Base-by-base conservation (phyloP, 768 basidiomycete genomes). In the Termitomyces sp. region DNA sequence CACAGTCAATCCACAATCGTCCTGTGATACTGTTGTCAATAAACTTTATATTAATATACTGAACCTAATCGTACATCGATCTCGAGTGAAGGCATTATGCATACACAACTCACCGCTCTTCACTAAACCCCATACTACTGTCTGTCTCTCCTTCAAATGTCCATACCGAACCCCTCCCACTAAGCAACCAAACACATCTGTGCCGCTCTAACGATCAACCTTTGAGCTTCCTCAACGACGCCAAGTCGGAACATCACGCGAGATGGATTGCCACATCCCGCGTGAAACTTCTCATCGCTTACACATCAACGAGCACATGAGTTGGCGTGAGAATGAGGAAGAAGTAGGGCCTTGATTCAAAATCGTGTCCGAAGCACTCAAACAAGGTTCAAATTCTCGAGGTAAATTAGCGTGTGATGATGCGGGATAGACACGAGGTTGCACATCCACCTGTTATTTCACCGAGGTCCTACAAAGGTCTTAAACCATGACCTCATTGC, bases 301-400 rank as follows among this genome's bases (percentile, higher is more conserved):
- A 76, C 71, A 76, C 78, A 80, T 50, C 75, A 41, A 41, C 18
- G 18, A 41, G 18, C 65, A 31, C 31, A 12, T 6, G 31, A 33
- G 31, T 7, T 24, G 24, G 18, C 71, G 69, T 16, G 72, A 69
- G 31, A 20, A 49, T 5, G 11, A 48, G 18, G 27, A 18, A 30
- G 27, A 16, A 16, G 15, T 36, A 37, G 15, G 6, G 37, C 37
- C 15, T 37, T 16, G 5, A 37, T 41, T 39, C 7, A 6, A 7
- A 2, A 41, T 41, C 18, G 11, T 11, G n/a, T n/a, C 31, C 18
- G 47, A 31, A 31, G 47, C 47, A 30, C 47, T 48, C 18, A 4
- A n/a, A 48, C 30, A 48, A 48, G 30, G 47, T 31, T 31, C 30
- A 8, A 15, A 27, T 27, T 27, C 27, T 27, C 4, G 18, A 6